phyloP scores from a whole-genome alignment of 1,139 yeast species.

The Debaryomycetaceae sp. region DNA sequence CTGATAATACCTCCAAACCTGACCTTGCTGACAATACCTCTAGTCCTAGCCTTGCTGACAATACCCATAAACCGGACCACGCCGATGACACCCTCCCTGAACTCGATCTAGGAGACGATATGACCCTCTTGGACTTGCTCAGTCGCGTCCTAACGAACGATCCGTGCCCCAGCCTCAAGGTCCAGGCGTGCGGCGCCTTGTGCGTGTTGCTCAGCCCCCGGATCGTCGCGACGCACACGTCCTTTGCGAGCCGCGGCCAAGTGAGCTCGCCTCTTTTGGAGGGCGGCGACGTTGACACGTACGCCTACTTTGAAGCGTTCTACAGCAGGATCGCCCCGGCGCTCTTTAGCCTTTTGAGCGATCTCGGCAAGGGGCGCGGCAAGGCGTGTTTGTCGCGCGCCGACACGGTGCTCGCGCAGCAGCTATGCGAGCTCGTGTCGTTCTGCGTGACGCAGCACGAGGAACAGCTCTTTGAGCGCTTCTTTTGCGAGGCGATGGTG shows the following conservation, averaged over 20 bases:
- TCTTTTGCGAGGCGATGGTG: conserved; percentile 47
- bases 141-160: conserved; percentile 56
- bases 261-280: conserved; percentile 9
- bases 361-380: conserved; percentile 10
- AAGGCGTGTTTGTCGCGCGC: conserved; percentile 5
- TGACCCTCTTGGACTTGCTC: conserved; percentile 50
- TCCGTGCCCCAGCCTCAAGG: conserved; percentile 58
- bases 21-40: too few relatives aligned
- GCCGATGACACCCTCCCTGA: conserved; percentile 8
- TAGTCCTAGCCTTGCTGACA: too few relatives aligned
- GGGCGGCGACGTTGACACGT: conserved; percentile 32
- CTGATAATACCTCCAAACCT: too few relatives aligned
- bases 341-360: conserved; percentile 42
- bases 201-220: conserved; percentile 60
- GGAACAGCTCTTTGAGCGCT: conserved; percentile 42
- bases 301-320: conserved; percentile 47
- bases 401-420: conserved; percentile 38
- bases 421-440: conserved; percentile 57
- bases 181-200: conserved; percentile 78
- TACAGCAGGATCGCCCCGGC: conserved; percentile 51
- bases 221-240: conserved; percentile 11
- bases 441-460: conserved; percentile 62
- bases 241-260: too few relatives aligned
- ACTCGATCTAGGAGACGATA: conserved; percentile 42
- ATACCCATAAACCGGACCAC: too few relatives aligned